A percentile compares a stretch with the other conserved stretches of the same genome.
Evolutionary conservation across 768 basidiomycete species (phyloP).

Genomic region (Pisolithus tinctorius): DNA sequence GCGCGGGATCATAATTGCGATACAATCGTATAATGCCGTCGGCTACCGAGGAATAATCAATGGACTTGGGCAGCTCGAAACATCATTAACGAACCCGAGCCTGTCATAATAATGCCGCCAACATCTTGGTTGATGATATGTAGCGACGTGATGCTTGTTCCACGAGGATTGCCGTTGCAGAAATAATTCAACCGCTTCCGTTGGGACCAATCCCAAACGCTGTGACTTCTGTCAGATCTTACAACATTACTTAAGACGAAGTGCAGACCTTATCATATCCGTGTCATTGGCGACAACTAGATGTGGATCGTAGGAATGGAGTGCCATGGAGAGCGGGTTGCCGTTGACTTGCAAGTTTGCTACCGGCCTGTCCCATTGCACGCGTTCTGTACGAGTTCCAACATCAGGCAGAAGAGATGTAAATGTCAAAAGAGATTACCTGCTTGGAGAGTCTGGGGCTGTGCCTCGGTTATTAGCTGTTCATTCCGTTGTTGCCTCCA

Average conservation of each 20-base stretch:
- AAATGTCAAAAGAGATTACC: constrained; percentile 38
- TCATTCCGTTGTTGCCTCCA: constrained; percentile 94
- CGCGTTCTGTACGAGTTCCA: constrained; percentile 36
- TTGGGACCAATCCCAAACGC: constrained; percentile 93
- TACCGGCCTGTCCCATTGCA: constrained; percentile 69
- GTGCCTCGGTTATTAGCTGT: constrained; percentile 61
- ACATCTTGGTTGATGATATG: constrained; percentile 96
- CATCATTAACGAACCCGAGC: constrained; percentile 54
- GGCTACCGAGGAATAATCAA: constrained; percentile 38
- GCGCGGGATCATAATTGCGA: constrained; percentile 78
- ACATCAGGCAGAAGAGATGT: constrained; percentile 1
- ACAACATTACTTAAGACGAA: not conserved
- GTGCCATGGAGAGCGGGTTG: constrained; percentile 68
- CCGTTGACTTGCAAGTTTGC: constrained; percentile 53
- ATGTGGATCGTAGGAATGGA: constrained; percentile 92
- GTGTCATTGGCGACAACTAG: constrained; percentile 79
- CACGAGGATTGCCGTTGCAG: constrained; percentile 80
- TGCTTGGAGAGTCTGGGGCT: constrained; percentile 62
- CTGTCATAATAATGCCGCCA: constrained; percentile 82
- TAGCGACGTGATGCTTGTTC: constrained; percentile 79
- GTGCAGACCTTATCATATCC: constrained; percentile 73
- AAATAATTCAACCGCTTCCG: constrained; percentile 75
- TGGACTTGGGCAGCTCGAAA: not conserved
- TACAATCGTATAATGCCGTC: constrained; percentile 91
- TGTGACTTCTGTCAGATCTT: constrained; percentile 23